These are phyloP conservation scores for Clarireedia hainanense DNA, from an alignment of 2,329 filamentous ascomycete genomes.

Conservation along the genomic window DNA sequence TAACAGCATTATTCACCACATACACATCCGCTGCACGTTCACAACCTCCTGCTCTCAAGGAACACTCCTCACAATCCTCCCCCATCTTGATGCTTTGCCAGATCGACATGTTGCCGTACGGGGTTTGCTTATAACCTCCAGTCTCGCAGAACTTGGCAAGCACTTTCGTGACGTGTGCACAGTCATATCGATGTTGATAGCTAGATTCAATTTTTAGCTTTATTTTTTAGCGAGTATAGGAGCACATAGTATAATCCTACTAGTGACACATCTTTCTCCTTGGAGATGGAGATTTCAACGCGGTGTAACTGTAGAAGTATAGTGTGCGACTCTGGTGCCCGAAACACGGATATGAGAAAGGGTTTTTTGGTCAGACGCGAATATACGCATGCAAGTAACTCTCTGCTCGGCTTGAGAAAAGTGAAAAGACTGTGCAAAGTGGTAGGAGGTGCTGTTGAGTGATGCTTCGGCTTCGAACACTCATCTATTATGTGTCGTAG, in stretches of 20 bases:
- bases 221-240: background rate
- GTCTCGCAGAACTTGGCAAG: slow-evolving; percentile 24
- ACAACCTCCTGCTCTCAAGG: too few species aligned
- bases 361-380: too few species aligned
- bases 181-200: slow-evolving; percentile 26
- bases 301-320: background rate
- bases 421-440: background rate
- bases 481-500: background rate
- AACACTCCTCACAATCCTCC: slow-evolving; percentile 26
- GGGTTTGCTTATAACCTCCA: slow-evolving; percentile 24
- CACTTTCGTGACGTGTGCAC: slow-evolving; percentile 23
- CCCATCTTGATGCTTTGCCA: slow-evolving; percentile 26
- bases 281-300: background rate
- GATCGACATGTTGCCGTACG: slow-evolving; percentile 23
- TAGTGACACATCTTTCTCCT: slow-evolving; percentile 1
- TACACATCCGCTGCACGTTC: too few species aligned
- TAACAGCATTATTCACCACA: too few species aligned
- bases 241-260: background rate
- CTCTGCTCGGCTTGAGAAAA: too few species aligned
- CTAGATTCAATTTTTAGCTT: slow-evolving; percentile 15
- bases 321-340: background rate
- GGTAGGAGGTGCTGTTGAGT: background rate
- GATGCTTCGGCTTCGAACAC: background rate
- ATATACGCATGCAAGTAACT: too few species aligned
- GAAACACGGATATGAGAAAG: background rate